Percentiles rank a stretch among this genome's conserved stretches.
These are phyloP conservation scores for Trichoderma gracile DNA, from an alignment of 2,329 filamentous ascomycete genomes.

Conservation along the genomic window DNA sequence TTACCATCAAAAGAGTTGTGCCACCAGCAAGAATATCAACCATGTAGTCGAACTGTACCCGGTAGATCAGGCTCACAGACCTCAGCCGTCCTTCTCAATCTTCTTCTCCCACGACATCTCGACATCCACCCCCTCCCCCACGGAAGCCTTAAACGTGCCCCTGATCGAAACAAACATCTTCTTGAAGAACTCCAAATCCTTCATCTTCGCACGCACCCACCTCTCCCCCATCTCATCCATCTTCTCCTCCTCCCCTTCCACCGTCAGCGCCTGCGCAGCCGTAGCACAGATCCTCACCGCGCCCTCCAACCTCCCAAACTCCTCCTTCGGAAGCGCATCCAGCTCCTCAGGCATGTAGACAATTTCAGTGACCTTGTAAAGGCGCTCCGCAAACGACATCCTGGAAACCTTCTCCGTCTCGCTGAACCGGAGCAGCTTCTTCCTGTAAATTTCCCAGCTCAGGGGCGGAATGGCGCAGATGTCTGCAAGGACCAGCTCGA, in stretches of 20 bases:
- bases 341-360: conserved; percentile 36
- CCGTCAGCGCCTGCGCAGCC: conserved; percentile 33
- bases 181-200: conserved; percentile 33
- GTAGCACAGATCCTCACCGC: conserved; percentile 34
- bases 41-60: too few species aligned
- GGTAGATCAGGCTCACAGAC: neutral
- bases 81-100: neutral
- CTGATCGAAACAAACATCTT: conserved; percentile 27
- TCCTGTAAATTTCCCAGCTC: conserved; percentile 32
- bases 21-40: too few species aligned
- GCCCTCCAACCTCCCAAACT: conserved; percentile 34
- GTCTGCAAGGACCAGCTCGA: conserved; percentile 18
- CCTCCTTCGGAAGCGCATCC: conserved; percentile 28
- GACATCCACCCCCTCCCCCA: neutral
- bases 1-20: too few species aligned
- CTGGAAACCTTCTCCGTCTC: conserved; percentile 19
- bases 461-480: conserved; percentile 29
- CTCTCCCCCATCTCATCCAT: conserved; percentile 24
- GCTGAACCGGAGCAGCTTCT: conserved; percentile 29
- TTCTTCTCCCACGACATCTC: neutral
- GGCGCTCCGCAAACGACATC: conserved; percentile 31
- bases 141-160: neutral
- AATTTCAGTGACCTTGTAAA: conserved; percentile 32
- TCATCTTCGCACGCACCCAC: conserved; percentile 34
- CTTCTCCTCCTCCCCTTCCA: conserved; percentile 30